Evolutionary conservation across 192 early-diverging fungal genomes (phyloP), one percentile per base, ranked within the genome.

Genomic region (Coemansia sp.): DNA sequence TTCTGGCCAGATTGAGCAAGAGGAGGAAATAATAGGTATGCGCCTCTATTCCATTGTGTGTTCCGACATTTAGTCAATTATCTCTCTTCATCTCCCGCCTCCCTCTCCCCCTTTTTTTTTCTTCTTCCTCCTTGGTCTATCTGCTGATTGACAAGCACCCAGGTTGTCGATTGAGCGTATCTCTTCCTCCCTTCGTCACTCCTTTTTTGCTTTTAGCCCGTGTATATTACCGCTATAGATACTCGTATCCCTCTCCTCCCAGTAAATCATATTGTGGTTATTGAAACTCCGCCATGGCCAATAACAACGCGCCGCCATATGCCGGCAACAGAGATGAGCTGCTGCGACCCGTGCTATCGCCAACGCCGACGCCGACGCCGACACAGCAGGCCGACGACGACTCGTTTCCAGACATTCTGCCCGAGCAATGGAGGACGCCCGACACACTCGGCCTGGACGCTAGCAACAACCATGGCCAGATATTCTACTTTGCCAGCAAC

Each of bases 401-500:
- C 51, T 53, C 51, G 27, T 53, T 53, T 53, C 42, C 38, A 46
- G 70, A 72, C 19, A 62, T 72, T 19, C 38, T 22, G 9, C 20
- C 38, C 1, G 45, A 38, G 22, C 58, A 65, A 35, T 49, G 62
- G 59, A 56, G 20, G 22, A 60, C 62, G 11, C 63, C 59, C 2
- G 62, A 66, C 20, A 62, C 46, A 4, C 31, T 37, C 12, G 56
- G 31, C 45, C 36, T 43, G 6, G 29, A 35, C 7, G 31, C 20
- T 17, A 24, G 45, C 6, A 46, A 57, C 6, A 46, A 46, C 45
- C 25, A 24, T 8, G 39, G 41, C 31, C 71, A 67, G 36, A 43
- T 53, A 53, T 64, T 68, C 19, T 37, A 58, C 29, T 76, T 64
- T 40, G 47, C 71, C 29, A 68, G 70, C 20, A 68, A 76, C 20